Evolutionary conservation across 2,329 filamentous ascomycete species (phyloP).

Genomic region (Raffaelea arxii): DNA sequence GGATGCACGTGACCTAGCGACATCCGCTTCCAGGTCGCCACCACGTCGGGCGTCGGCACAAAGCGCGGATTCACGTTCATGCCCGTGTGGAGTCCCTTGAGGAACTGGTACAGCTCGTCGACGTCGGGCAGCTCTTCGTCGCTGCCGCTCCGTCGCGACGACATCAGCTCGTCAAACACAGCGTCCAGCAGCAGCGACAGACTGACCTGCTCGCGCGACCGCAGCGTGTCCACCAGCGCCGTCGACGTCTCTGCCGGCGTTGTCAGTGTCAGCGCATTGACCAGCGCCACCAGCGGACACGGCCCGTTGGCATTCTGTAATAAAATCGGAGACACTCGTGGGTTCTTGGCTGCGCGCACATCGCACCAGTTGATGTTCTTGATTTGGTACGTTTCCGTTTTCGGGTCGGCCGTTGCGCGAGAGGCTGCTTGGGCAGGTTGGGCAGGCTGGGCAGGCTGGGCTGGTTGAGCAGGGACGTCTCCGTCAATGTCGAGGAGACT

Average conservation of each 20-base stretch:
- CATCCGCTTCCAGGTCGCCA: conserved; percentile 38
- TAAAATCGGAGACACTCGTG: conserved; percentile 74
- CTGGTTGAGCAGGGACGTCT: conserved; percentile 2
- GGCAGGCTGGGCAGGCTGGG: conserved; percentile 22
- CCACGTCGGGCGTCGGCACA: conserved; percentile 45
- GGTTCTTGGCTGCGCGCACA: conserved; percentile 42
- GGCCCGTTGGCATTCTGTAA: conserved; percentile 92
- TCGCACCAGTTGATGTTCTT: conserved; percentile 87
- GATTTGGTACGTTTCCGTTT: conserved; percentile 78
- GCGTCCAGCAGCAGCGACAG: conserved; percentile 77
- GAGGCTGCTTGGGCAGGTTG: too few relatives aligned
- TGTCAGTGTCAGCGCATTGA: conserved; percentile 83
- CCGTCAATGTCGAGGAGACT: conserved; percentile 15
- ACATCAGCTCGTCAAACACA: conserved; percentile 89
- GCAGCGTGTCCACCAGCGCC: conserved; percentile 66
- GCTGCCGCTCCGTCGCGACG: conserved; percentile 53
- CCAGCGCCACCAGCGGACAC: conserved; percentile 83
- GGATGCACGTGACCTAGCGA: conserved; percentile 44
- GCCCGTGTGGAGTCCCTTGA: conserved; percentile 82
- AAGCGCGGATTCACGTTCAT: conserved; percentile 98
- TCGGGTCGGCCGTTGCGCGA: conserved; percentile 33
- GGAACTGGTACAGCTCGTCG: conserved; percentile 75
- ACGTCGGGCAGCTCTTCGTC: conserved; percentile 71
- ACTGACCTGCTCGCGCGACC: conserved; percentile 78
- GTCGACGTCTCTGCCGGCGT: conserved; percentile 59